Conservation (phyloP, 1,139 yeast species). For the Blastobotrys niveus region DNA sequence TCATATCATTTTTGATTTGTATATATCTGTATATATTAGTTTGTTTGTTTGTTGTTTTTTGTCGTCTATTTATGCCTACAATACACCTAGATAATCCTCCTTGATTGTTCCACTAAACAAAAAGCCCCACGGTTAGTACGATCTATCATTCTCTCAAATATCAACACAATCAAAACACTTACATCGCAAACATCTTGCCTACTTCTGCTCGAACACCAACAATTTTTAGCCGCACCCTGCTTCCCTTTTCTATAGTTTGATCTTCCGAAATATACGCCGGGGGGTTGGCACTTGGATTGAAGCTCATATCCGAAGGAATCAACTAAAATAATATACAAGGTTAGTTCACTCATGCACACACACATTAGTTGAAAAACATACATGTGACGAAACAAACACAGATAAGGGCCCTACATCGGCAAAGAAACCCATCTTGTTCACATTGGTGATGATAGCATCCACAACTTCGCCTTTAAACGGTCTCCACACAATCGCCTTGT, state of each 20-base stretch:
- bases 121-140: too few species aligned
- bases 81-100: conserved; percentile 72
- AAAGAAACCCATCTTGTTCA: conserved; percentile 92
- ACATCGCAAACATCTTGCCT: conserved; percentile 89
- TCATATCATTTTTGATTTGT: too few species aligned
- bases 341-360: too few species aligned
- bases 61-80: conserved; percentile 31
- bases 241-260: conserved; percentile 89
- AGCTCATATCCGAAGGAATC: conserved; percentile 90
- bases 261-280: conserved; percentile 98
- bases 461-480: conserved; percentile 98
- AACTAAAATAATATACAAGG: conserved; percentile 33
- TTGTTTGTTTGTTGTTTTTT: neutral
- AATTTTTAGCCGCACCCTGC: conserved; percentile 86
- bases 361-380: conserved; percentile 19
- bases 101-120: conserved; percentile 66
- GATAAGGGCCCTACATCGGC: conserved; percentile 98
- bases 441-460: conserved; percentile 91
- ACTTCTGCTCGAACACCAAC: conserved; percentile 98
- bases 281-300: conserved; percentile 93
- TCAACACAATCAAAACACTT: conserved; percentile 19
- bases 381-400: conserved; percentile 89
- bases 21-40: too few species aligned
- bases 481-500: conserved; percentile 96
- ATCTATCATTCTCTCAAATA: conserved; percentile 73